Percentiles rank a stretch among this genome's conserved stretches.
Evolutionary conservation across 2,329 filamentous ascomycete genomes (phyloP).

Genomic region (Ascochyta viciae-villosae): DNA sequence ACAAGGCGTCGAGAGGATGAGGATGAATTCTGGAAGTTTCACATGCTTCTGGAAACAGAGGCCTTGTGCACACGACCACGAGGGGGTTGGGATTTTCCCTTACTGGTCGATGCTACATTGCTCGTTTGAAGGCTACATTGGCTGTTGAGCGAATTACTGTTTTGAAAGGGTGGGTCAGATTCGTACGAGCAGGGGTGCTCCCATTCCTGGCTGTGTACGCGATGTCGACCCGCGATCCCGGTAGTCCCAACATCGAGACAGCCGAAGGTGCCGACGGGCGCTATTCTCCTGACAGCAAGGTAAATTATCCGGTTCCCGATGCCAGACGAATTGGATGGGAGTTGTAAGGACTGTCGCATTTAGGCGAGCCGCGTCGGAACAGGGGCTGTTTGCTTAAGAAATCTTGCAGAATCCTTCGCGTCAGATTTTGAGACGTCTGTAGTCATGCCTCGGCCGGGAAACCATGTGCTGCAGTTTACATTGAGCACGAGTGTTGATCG

Average conservation of each 20-base stretch:
- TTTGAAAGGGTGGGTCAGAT: conserved; percentile 7
- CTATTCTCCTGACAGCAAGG: conserved; percentile 12
- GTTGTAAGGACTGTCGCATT: background rate
- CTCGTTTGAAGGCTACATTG: background rate
- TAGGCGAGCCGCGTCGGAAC: conserved; percentile 2
- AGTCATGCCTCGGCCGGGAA: background rate
- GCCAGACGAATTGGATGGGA: background rate
- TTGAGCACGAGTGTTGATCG: background rate
- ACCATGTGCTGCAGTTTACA: background rate
- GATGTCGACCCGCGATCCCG: conserved; percentile 2
- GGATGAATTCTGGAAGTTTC: conserved; percentile 1
- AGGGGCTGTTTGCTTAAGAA: background rate
- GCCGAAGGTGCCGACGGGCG: background rate
- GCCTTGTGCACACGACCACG: background rate
- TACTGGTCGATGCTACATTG: conserved; percentile 2
- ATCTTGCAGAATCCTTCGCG: conserved; percentile 9
- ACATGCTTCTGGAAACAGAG: conserved; percentile 6
- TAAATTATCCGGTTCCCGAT: background rate
- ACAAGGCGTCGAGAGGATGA: background rate
- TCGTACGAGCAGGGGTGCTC: conserved; percentile 2
- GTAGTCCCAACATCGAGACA: conserved; percentile 1
- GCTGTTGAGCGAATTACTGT: conserved; percentile 1
- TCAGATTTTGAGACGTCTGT: conserved; percentile 1
- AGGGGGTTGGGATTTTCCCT: background rate
- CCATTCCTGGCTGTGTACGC: background rate